Conservation (phyloP, 2,329 filamentous ascomycete genomes). For the Ilyonectria destructans region DNA sequence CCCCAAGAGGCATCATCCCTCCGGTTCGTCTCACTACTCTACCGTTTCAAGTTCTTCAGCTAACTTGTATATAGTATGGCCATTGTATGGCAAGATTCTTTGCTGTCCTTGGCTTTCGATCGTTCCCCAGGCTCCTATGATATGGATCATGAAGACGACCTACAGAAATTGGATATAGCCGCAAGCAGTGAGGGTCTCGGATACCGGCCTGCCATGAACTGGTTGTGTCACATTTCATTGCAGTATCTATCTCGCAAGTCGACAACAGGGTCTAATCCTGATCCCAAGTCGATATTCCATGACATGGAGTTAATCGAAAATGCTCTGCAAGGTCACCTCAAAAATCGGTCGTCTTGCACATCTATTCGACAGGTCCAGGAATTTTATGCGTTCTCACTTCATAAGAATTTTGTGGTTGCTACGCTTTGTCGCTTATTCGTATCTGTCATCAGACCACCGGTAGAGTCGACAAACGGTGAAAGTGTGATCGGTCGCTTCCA, state of each 20-base stretch:
- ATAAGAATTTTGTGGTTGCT: constrained; percentile 35
- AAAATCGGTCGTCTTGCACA: constrained; percentile 10
- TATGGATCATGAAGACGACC: constrained; percentile 32
- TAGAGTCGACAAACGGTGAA: background rate
- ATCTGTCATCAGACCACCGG: background rate
- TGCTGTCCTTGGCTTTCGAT: constrained; percentile 41
- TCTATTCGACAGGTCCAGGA: constrained; percentile 38
- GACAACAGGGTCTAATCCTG: background rate
- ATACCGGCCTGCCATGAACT: constrained; percentile 40
- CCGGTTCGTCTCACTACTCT: constrained; percentile 5
- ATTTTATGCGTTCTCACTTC: constrained; percentile 28
- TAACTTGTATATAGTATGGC: constrained; percentile 27
- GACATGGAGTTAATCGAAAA: constrained; percentile 21
- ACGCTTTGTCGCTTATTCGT: constrained; percentile 36
- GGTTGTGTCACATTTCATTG: constrained; percentile 34
- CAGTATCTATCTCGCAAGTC: constrained; percentile 12
- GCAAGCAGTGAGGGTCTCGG: background rate
- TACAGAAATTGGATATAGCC: background rate
- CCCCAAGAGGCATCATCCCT: constrained; percentile 26
- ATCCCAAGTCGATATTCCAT: constrained; percentile 1
- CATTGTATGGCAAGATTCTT: constrained; percentile 41
- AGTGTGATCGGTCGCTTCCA: constrained; percentile 20
- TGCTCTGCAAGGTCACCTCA: constrained; percentile 21
- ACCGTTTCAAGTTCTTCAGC: background rate
- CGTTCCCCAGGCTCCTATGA: constrained; percentile 33